Evolutionary conservation across 441 rosid genomes (phyloP), one percentile per base, ranked within the genome.

Genomic region (Gossypium laxum): DNA sequence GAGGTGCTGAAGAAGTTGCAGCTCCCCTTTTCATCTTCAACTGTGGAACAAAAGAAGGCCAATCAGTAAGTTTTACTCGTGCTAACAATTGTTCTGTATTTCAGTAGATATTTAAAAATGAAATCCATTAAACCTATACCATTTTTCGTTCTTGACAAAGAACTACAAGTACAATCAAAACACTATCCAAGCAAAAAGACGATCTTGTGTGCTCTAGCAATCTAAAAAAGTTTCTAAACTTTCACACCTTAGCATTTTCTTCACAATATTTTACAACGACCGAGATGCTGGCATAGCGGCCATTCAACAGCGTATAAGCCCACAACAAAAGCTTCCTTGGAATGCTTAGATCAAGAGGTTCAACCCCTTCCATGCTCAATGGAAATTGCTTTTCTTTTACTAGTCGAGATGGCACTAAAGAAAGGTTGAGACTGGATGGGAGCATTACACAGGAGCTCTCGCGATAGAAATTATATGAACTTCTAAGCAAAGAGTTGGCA

Each of bases 301-400:
- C 97, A 59, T 88, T 89, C 83, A 84, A 69, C 63, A 92, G 71
- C 0, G 86, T 82, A 82, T 89, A 92, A 59, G 97, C 96, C 99
- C 99, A 95, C 87, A 89, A 77, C 75, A 91, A 89, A 79, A 95
- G 87, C 85, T 92, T 95, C 87, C 98, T 86, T 22, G 92, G 98
- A 77, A 82, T 75, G 88, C 97, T 92, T 64, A 92, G 62, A 80
- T 92, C 98, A 66, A 95, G 84, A 84, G 81, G 75, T 81, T 91
- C 99, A 73, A 86, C 82, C 74, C 92, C 96, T 72, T 86, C 90
- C 11, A 57, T 58, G 47, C 89, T 86, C 30, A 89, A 82, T 55
- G 84, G 82, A 74, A 80, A 60, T 71, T 82, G 80, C 30, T 80
- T 84, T 41, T 79, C 87, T 51, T 72, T 62, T 58, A 83, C 83